Evolutionary conservation across 2,329 filamentous ascomycete species (phyloP).

Genomic region (Epichloe brachyelytri): DNA sequence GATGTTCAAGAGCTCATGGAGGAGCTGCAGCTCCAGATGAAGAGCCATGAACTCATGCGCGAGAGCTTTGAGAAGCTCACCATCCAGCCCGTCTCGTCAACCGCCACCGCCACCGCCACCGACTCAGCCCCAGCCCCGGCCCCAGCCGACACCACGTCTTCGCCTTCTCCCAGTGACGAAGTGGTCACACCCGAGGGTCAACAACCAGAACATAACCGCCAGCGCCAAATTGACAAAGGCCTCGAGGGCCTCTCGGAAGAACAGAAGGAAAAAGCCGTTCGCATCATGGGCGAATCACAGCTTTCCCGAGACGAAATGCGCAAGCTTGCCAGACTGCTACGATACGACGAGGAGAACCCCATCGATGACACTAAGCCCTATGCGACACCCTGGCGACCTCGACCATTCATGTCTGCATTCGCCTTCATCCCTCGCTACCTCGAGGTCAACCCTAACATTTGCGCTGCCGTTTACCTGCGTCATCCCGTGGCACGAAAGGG

Average conservation of each 20-base stretch:
- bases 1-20: conserved; percentile 17
- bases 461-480: conserved; percentile 84
- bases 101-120: conserved; percentile 3
- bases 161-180: background rate
- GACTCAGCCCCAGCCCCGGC: conserved; percentile 8
- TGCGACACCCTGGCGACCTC: conserved; percentile 77
- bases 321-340: conserved; percentile 43
- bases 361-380: conserved; percentile 71
- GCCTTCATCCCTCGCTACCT: conserved; percentile 91
- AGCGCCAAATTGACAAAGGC: conserved; percentile 21
- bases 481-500: conserved; percentile 85
- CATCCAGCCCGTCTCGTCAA: conserved; percentile 7
- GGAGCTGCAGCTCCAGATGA: conserved; percentile 20
- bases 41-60: conserved; percentile 19
- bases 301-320: conserved; percentile 37
- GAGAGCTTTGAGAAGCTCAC: conserved; percentile 18
- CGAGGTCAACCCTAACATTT: conserved; percentile 96
- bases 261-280: conserved; percentile 20
- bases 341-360: conserved; percentile 59
- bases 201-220: conserved; percentile 15
- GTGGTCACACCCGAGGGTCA: background rate
- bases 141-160: background rate
- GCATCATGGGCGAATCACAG: conserved; percentile 20
- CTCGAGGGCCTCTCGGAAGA: conserved; percentile 20
- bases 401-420: conserved; percentile 80